phyloP scores from a whole-genome alignment of 305 asterid genomes.

The Rubia peregrina region DNA sequence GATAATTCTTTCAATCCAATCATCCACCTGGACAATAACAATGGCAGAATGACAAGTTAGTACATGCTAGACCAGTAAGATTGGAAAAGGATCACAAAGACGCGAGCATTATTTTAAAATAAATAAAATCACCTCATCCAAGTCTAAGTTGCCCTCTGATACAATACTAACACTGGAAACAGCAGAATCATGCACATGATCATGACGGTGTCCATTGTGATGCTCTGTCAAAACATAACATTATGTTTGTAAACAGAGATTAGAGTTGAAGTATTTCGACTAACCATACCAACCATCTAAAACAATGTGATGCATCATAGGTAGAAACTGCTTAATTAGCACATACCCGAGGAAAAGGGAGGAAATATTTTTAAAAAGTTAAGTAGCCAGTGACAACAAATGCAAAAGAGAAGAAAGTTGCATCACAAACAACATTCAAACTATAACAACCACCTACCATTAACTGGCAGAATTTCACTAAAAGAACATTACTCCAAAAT shows the following conservation, averaged over 20 bases:
- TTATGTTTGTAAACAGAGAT: background rate
- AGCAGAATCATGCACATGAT: constrained; percentile 73
- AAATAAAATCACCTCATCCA: constrained; percentile 63
- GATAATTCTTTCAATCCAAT: constrained; percentile 83
- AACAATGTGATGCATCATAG: background rate
- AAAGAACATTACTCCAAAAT: background rate
- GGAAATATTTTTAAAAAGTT: background rate
- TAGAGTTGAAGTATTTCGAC: background rate
- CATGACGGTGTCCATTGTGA: constrained; percentile 59
- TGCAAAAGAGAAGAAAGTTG: background rate
- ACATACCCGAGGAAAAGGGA: background rate
- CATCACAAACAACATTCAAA: background rate
- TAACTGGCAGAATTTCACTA: background rate
- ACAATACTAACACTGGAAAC: constrained; percentile 88
- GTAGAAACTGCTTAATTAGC: background rate
- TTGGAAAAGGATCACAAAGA: background rate
- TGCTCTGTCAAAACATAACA: constrained; percentile 35
- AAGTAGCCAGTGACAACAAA: background rate
- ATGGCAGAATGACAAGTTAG: constrained; percentile 10
- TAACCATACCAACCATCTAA: background rate
- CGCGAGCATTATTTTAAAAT: background rate
- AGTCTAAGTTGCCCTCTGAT: constrained; percentile 79
- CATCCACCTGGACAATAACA: constrained; percentile 56
- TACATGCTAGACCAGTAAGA: constrained; percentile 15
- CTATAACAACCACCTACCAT: background rate